These are phyloP conservation scores for Ceratocystis harringtonii DNA, from an alignment of 2,329 filamentous ascomycete genomes.

Conservation along the genomic window DNA sequence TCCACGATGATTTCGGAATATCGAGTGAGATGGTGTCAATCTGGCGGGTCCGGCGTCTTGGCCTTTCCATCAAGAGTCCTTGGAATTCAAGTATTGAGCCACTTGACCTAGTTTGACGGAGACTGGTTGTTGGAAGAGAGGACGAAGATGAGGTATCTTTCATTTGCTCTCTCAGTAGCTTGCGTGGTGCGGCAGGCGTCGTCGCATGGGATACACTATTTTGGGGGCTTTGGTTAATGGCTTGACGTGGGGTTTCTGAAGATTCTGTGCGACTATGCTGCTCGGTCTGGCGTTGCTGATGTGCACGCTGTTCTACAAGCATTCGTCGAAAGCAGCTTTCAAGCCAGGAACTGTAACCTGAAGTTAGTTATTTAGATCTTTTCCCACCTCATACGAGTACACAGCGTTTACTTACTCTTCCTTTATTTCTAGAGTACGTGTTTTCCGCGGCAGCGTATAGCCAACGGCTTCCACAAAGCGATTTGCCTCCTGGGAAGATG, in stretches of 20 bases:
- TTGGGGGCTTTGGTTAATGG: background rate
- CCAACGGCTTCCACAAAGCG: background rate
- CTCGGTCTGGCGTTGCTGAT: background rate
- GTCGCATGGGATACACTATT: background rate
- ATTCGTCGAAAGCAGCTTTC: background rate
- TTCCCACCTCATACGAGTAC: background rate
- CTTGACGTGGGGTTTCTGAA: background rate
- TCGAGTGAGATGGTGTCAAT: background rate
- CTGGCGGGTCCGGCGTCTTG: conserved; percentile 1
- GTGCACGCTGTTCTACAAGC: background rate
- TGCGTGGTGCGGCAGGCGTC: background rate
- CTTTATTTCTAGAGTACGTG: background rate
- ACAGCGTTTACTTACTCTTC: background rate
- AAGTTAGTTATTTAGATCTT: background rate
- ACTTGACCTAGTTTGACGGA: conserved; percentile 12
- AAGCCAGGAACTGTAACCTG: background rate
- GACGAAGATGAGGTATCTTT: background rate
- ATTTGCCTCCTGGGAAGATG: background rate
- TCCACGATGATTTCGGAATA: conserved; percentile 30
- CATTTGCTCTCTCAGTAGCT: background rate
- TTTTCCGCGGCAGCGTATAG: background rate
- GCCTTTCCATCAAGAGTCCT: conserved; percentile 5
- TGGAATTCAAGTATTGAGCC: background rate
- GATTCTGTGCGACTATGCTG: background rate
- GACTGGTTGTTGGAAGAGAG: background rate